Evolutionary conservation across 345 rosid genomes (phyloP).

Genomic region (Melaleuca quinquenervia): DNA sequence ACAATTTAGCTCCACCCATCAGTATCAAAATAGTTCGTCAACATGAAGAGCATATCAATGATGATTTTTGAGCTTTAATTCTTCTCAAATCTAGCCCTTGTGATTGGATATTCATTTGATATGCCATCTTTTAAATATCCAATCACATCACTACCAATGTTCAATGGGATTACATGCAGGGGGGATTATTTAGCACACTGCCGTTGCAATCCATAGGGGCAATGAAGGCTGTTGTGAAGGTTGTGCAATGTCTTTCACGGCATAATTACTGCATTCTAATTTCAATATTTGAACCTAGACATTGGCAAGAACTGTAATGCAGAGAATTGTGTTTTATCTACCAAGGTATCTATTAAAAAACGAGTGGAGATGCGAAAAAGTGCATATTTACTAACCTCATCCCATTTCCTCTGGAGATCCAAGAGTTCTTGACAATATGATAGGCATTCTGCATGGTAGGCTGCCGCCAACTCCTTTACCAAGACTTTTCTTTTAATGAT

Average conservation of each 20-base stretch:
- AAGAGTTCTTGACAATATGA: slow-evolving; percentile 70
- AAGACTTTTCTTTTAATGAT: slow-evolving; percentile 89
- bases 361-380: not conserved
- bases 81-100: not conserved
- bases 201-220: not conserved
- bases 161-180: not conserved
- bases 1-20: not conserved
- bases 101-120: not conserved
- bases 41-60: not conserved
- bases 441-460: slow-evolving; percentile 78
- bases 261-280: not conserved
- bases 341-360: not conserved
- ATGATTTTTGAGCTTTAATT: not conserved
- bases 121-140: not conserved
- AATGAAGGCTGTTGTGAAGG: not conserved
- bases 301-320: not conserved
- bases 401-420: slow-evolving; percentile 65
- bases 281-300: not conserved
- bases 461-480: slow-evolving; percentile 84
- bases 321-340: not conserved
- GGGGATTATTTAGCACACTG: not conserved
- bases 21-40: not conserved
- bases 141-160: not conserved
- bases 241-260: not conserved
- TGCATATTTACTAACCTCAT: slow-evolving; percentile 43